phyloP scores from a whole-genome alignment of 768 basidiomycete species.

The Rhizopogon vinicolor region DNA sequence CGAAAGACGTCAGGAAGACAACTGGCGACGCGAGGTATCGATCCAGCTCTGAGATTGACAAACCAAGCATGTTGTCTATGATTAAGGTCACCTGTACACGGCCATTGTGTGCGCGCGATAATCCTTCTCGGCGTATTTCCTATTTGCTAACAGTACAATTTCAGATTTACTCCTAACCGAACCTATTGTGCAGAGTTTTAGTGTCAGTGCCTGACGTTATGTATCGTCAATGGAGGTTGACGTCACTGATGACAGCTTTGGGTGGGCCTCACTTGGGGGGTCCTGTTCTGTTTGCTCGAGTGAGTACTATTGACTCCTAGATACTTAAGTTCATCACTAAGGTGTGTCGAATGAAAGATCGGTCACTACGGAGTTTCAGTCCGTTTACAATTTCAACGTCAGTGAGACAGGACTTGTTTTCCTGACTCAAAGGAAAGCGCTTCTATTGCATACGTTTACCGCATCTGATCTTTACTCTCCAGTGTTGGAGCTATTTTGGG shows the following conservation, averaged over 20 bases:
- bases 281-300: conserved; percentile 64
- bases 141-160: conserved; percentile 1
- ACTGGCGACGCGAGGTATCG: conserved; percentile 59
- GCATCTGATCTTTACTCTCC: conserved; percentile 1
- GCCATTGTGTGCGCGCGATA: conserved; percentile 52
- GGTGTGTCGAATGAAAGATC: conserved; percentile 32
- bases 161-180: conserved; percentile 36
- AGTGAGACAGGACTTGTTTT: conserved; percentile 58
- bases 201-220: conserved; percentile 36
- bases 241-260: conserved; percentile 39
- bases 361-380: conserved; percentile 48
- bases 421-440: conserved; percentile 43
- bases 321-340: neutral
- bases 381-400: conserved; percentile 56
- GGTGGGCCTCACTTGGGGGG: conserved; percentile 72
- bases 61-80: conserved; percentile 44
- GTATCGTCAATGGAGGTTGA: neutral
- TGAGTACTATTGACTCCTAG: conserved; percentile 15
- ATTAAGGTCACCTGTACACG: conserved; percentile 67
- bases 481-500: conserved; percentile 54
- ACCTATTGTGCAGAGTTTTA: conserved; percentile 69
- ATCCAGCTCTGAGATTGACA: conserved; percentile 59
- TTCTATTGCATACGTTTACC: neutral
- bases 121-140: neutral
- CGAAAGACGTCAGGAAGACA: conserved; percentile 56